Evolutionary conservation across 2,329 filamentous ascomycete genomes (phyloP).

Genomic region (Xylaria sp.): DNA sequence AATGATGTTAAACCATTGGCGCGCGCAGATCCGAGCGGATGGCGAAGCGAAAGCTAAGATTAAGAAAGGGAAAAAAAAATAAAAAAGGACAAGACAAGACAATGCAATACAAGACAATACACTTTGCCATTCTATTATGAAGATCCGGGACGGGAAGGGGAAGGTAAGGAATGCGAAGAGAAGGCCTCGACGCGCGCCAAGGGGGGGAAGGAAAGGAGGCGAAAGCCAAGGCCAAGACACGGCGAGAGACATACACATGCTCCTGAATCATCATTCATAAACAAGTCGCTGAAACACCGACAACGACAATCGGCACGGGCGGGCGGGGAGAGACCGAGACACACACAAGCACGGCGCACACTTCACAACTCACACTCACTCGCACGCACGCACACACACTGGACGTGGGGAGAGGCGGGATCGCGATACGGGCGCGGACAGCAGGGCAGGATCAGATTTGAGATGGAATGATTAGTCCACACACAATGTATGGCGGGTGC

Average conservation of each 20-base stretch:
- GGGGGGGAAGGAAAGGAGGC: conserved; percentile 17
- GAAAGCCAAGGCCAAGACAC: conserved; percentile 28
- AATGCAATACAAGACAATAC: no score
- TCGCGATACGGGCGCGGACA: conserved; percentile 10
- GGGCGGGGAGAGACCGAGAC: conserved; percentile 27
- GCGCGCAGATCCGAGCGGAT: conserved; percentile 14
- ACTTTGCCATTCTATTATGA: conserved; percentile 3
- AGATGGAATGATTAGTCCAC: conserved; percentile 23
- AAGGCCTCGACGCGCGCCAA: not conserved
- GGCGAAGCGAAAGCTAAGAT: conserved; percentile 30
- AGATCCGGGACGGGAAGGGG: not conserved
- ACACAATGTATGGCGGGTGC: conserved; percentile 16
- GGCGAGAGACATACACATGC: conserved; percentile 49
- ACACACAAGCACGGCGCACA: conserved; percentile 8
- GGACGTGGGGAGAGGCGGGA: conserved; percentile 26
- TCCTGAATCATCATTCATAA: conserved; percentile 48
- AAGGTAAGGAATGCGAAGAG: not conserved
- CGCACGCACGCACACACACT: not conserved
- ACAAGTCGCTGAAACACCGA: conserved; percentile 44
- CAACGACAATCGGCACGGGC: conserved; percentile 38
- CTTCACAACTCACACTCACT: conserved; percentile 1
- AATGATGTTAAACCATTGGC: conserved; percentile 40
- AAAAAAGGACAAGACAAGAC: no score
- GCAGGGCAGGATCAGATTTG: conserved; percentile 13
- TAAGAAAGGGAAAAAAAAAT: not conserved